Evolutionary conservation across 306 rosid species (phyloP), one percentile per base, ranked within the genome.

Genomic region (Canavalia gladiata): DNA sequence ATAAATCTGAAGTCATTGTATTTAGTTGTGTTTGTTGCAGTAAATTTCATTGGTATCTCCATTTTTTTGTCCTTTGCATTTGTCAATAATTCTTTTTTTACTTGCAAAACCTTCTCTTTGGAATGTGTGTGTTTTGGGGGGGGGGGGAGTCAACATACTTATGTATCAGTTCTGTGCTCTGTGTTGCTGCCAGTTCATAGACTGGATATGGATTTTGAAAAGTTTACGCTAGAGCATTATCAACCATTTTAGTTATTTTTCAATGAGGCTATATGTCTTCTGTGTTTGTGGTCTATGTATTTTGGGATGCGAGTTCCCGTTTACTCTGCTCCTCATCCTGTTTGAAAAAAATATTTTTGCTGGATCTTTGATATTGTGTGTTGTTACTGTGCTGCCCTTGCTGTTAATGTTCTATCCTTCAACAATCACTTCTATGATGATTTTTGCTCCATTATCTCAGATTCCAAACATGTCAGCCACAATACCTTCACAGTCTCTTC

Each of bases 391-490:
- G 63, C 74, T 75, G 31, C 72, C 33, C 33, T 72, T 54, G 45
- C 64, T 83, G 49, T 37, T 35, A 43, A 50, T 72, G 76, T 18
- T 12, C 62, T 77, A 57, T 67, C 42, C 68, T 80, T 52, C 71
- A 72, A 68, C 60, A 8, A 80, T 72, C 39, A 37, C 68, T 72
- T 63, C 47, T n/a, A 39, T 83, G 45, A 68, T 72, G 37, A 63
- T 41, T 77, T 79, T 78, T 77, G 49, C 81, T 43, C 72, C 68
- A 30, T 59, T 37, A 56, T 83, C 83, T 64, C 90, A 93, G 99
- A 90, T 95, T 74, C 97, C 97, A 68, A 95, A 93, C 86, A 90
- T 93, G 54, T 93, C 99, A 0, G 93, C 91, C 11, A 58, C 95
- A 57, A 83, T 95, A 94, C n/a, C 98, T 71, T 91, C 97, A 4